Evolutionary conservation across 2,329 filamentous ascomycete genomes (phyloP), one percentile per base, ranked within the genome.

Genomic region (Aspergillus tamarii): DNA sequence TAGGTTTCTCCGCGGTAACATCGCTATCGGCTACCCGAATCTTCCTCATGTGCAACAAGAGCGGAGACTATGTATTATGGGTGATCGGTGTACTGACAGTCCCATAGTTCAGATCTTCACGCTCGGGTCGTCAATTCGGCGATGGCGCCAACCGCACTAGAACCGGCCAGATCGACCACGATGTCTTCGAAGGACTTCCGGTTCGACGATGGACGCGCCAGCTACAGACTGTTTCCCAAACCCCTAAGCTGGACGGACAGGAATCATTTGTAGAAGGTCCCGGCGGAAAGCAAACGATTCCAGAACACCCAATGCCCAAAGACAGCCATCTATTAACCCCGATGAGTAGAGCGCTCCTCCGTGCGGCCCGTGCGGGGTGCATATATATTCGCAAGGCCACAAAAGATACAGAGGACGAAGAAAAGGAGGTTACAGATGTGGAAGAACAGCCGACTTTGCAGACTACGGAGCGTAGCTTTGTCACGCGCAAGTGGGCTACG

Each of bases 161-260:
- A 68, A 77, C 75, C 34, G 79, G 78, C 50, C 84, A 87, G 68
- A 81, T 84, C 59, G 88, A 91, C 68, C 87, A 89, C 74, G 89
- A 91, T 81, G 83, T 89, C 57, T 84, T 87, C 57, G 83, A 87
- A 84, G 92, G 93, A 64, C 85, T 97, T 12, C 94, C 94, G 19
- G 91, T 97, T 63, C 90, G 93, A 73, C 93, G 96, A 85, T 98
- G 93, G 91, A 89, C 91, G 61, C 88, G 91, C 67, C 88, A 91
- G 63, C 83, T 83, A 79, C 85, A 92, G 62, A 89, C 82, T 48
- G 82, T 94, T 73, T 88, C 88, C 68, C 89, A 92, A 59, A 87
- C 87, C 14, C 82, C 85, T 11, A 84, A 87, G 43, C 83, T 87
- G 66, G 90, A 94, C 70, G 87, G 84, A 32, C 83, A 73, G 3